These are phyloP conservation scores for Cryptococcus hybrid DNA, from an alignment of 1,284 basidiomycete genomes.

Conservation along the genomic window DNA sequence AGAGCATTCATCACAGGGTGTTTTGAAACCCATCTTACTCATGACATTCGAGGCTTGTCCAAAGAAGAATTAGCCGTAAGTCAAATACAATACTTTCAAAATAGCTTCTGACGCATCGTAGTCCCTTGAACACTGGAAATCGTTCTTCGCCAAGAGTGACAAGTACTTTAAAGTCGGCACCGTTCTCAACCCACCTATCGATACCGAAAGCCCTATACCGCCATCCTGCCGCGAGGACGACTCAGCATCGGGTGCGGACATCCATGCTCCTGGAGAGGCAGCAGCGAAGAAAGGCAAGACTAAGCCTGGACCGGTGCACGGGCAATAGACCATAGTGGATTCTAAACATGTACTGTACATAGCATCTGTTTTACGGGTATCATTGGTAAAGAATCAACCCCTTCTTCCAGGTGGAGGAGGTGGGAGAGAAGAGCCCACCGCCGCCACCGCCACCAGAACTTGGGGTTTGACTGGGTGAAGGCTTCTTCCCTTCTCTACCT, in stretches of 20 bases:
- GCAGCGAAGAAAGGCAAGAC: constrained; percentile 13
- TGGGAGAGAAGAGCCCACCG: constrained; percentile 38
- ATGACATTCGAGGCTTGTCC: constrained; percentile 78
- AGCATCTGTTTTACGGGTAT: not conserved
- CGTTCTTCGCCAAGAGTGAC: constrained; percentile 77
- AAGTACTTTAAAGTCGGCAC: constrained; percentile 72
- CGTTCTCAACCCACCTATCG: constrained; percentile 59
- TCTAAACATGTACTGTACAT: constrained; percentile 2
- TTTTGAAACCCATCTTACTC: constrained; percentile 80
- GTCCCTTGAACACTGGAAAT: constrained; percentile 81
- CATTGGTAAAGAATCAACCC: not conserved
- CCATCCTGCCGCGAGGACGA: constrained; percentile 59
- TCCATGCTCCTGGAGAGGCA: constrained; percentile 17
- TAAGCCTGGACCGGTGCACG: constrained; percentile 14
- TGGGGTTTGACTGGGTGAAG: constrained; percentile 2
- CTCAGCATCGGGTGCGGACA: constrained; percentile 7
- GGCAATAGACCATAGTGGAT: not conserved
- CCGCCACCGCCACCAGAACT: constrained; percentile 10
- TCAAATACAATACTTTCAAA: not conserved
- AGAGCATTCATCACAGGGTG: constrained; percentile 90
- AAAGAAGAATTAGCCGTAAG: constrained; percentile 68
- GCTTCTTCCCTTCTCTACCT: constrained; percentile 53
- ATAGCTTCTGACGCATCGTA: constrained; percentile 41
- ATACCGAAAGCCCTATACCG: constrained; percentile 73
- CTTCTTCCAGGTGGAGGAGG: constrained; percentile 43